A percentile compares a stretch with the other conserved stretches of the same genome.
These are phyloP conservation scores for Alternaria sp. DNA, from an alignment of 2,329 filamentous ascomycete species.

Conservation along the genomic window DNA sequence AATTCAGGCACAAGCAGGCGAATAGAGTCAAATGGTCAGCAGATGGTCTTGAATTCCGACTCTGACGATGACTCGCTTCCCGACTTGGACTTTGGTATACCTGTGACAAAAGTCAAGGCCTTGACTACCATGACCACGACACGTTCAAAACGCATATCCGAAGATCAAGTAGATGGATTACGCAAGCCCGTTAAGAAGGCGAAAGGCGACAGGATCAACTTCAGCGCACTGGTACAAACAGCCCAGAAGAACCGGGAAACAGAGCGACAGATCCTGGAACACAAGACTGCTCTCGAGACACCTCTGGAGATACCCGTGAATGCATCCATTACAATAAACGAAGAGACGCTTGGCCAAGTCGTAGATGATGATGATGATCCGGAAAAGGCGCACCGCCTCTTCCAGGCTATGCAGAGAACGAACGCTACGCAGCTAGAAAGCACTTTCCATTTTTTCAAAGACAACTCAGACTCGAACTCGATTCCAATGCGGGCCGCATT, in stretches of 20 bases:
- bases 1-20: slow-evolving; percentile 54
- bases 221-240: slow-evolving; percentile 34
- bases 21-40: slow-evolving; percentile 62
- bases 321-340: slow-evolving; percentile 22
- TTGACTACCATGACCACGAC: slow-evolving; percentile 12
- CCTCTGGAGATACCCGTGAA: slow-evolving; percentile 19
- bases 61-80: slow-evolving; percentile 65
- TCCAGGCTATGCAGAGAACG: slow-evolving; percentile 67
- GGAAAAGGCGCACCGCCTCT: slow-evolving; percentile 63
- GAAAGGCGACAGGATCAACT: slow-evolving; percentile 25
- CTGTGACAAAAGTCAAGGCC: slow-evolving; percentile 18
- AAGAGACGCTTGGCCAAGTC: slow-evolving; percentile 37
- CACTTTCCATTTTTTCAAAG: slow-evolving; percentile 64
- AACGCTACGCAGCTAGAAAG: slow-evolving; percentile 64
- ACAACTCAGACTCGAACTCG: slow-evolving; percentile 16
- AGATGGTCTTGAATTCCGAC: slow-evolving; percentile 70
- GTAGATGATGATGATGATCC: slow-evolving; percentile 77
- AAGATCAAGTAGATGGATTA: slow-evolving; percentile 27
- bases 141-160: slow-evolving; percentile 20
- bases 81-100: slow-evolving; percentile 59
- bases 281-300: slow-evolving; percentile 38
- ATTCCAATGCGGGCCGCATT: not conserved
- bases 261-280: slow-evolving; percentile 38
- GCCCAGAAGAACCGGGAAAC: slow-evolving; percentile 33
- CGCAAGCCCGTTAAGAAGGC: slow-evolving; percentile 31